These are phyloP conservation scores for Penicillium egyptiacum DNA, from an alignment of 495 filamentous ascomycete genomes.

Conservation along the genomic window DNA sequence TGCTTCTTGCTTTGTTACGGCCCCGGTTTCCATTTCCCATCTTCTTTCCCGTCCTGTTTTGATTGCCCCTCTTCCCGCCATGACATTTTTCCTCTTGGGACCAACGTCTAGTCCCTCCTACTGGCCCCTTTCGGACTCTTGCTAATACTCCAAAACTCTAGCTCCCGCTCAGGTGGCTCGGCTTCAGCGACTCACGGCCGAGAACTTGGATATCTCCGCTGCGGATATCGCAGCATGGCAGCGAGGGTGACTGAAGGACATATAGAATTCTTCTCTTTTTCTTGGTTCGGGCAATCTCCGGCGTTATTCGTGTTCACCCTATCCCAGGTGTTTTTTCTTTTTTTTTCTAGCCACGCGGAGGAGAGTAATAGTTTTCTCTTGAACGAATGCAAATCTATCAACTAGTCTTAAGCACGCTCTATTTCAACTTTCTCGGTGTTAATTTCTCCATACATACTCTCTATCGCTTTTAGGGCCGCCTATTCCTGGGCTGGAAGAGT, in stretches of 20 bases:
- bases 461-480: neutral
- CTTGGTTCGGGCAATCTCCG: conserved; percentile 18
- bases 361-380: neutral
- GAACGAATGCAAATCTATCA: neutral
- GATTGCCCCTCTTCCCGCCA: conserved; percentile 3
- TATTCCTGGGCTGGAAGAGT: neutral
- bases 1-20: neutral
- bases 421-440: neutral
- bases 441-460: neutral
- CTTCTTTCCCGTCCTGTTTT: neutral
- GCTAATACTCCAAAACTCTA: conserved; percentile 22
- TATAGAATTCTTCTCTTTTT: conserved; percentile 7
- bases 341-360: neutral
- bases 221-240: conserved; percentile 41
- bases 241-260: conserved; percentile 21
- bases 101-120: neutral
- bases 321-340: neutral
- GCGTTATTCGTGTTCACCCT: conserved; percentile 6
- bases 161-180: conserved; percentile 31
- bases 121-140: conserved; percentile 14
- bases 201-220: conserved; percentile 40
- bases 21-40: neutral
- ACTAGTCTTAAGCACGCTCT: neutral
- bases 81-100: neutral
- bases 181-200: conserved; percentile 34